phyloP scores from a whole-genome alignment of 345 rosid genomes.

The Conringia planisiliqua region DNA sequence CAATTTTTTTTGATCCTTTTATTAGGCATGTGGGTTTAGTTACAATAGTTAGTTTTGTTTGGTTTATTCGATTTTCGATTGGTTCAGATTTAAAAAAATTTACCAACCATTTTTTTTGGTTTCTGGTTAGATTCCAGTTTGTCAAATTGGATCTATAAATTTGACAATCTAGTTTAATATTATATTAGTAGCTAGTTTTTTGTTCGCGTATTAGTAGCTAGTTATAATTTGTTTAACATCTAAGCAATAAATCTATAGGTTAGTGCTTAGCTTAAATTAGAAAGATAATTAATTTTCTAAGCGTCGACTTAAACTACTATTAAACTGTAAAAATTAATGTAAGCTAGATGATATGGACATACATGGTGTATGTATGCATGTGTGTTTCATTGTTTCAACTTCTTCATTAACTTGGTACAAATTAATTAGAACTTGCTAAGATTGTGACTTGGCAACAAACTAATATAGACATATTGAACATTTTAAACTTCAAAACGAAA shows the following conservation, averaged over 20 bases:
- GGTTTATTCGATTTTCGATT: no score
- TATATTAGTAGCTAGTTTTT: neutral
- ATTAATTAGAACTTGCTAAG: conserved; percentile 13
- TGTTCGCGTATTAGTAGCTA: neutral
- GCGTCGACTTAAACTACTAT: neutral
- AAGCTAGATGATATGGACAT: neutral
- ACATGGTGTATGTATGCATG: neutral
- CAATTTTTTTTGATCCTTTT: neutral
- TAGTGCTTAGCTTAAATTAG: neutral
- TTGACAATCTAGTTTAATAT: no score
- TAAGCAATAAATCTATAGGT: neutral
- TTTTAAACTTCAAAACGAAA: conserved; percentile 10
- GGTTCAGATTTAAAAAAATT: no score
- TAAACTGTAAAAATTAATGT: neutral
- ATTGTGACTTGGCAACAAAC: conserved; percentile 33
- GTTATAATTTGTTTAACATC: neutral
- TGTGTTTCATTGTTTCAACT: conserved; percentile 5
- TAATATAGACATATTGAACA: conserved; percentile 8
- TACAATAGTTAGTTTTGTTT: no score
- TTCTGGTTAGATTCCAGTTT: no score
- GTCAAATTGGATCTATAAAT: no score
- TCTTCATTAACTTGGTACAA: conserved; percentile 5
- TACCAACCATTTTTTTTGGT: no score
- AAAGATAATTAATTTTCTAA: neutral
- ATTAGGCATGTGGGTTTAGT: no score